Percentiles rank a stretch among this genome's conserved stretches.
Evolutionary conservation across 164 flowering plant genomes (phyloP).

Genomic region (Vitis labrusca): DNA sequence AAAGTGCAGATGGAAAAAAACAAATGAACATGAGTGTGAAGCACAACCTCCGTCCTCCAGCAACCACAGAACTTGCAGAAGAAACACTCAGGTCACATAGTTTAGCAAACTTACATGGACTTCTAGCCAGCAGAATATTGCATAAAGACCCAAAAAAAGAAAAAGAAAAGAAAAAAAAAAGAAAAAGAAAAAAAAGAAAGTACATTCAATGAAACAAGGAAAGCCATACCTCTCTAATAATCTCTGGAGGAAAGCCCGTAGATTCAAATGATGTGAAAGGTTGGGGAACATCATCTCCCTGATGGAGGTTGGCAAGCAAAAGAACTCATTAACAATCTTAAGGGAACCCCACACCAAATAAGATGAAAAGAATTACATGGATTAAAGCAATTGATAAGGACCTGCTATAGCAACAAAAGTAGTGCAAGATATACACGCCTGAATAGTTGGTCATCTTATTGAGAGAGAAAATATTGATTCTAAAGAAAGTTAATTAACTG

Average conservation of each 20-base stretch:
- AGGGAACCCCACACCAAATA: not conserved
- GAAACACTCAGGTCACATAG: conserved; percentile 13
- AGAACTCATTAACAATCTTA: not conserved
- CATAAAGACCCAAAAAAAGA: conserved; percentile 2
- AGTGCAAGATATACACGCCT: too few relatives aligned
- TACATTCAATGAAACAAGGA: not conserved
- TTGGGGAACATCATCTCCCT: conserved; percentile 81
- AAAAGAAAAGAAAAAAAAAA: not conserved
- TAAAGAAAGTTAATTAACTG: not conserved
- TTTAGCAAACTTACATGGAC: conserved; percentile 18
- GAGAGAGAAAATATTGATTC: not conserved
- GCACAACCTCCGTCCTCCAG: conserved; percentile 48
- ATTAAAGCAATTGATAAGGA: not conserved
- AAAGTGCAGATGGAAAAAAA: conserved; percentile 53
- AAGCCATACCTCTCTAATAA: conserved; percentile 76
- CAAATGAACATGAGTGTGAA: conserved; percentile 52
- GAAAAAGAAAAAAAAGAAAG: not conserved
- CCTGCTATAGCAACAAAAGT: too few relatives aligned
- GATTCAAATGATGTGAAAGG: conserved; percentile 79
- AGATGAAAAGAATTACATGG: not conserved
- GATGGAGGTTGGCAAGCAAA: conserved; percentile 1
- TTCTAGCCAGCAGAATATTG: conserved; percentile 6
- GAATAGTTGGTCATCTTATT: too few relatives aligned
- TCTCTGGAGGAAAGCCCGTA: conserved; percentile 83
- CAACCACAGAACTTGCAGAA: conserved; percentile 30